Percentiles rank a stretch among this genome's conserved stretches.
Evolutionary conservation across 352 stramenopile species (phyloP).

Genomic region (Globisporangium iwayamae): DNA sequence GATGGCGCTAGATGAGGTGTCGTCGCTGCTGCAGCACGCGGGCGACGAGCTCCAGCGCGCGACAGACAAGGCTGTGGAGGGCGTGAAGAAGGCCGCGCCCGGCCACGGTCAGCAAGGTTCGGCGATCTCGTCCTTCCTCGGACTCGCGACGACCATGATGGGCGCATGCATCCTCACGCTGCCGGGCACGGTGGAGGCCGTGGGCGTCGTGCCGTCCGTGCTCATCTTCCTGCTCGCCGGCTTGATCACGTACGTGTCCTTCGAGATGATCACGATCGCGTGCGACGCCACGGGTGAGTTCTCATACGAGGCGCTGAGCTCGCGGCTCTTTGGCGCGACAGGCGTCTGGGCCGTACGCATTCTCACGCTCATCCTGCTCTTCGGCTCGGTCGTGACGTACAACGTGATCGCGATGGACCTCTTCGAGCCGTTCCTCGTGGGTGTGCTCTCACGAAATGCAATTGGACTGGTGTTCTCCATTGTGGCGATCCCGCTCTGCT

Average conservation of each 20-base stretch:
- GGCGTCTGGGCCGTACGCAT: constrained; percentile 72
- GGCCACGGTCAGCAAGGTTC: constrained; percentile 49
- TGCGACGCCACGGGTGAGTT: constrained; percentile 63
- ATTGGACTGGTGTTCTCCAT: constrained; percentile 66
- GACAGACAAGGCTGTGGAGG: constrained; percentile 1
- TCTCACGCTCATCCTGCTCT: constrained; percentile 73
- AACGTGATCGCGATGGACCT: constrained; percentile 85
- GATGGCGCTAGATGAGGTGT: constrained; percentile 28
- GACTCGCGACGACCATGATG: constrained; percentile 82
- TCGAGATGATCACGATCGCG: constrained; percentile 65
- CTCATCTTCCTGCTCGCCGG: constrained; percentile 50
- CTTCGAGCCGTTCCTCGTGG: constrained; percentile 69
- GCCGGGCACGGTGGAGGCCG: constrained; percentile 56
- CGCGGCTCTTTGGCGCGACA: constrained; percentile 56
- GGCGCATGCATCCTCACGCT: constrained; percentile 76
- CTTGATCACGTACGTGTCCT: constrained; percentile 65
- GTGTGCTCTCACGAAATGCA: constrained; percentile 48
- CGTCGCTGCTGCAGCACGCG: constrained; percentile 29
- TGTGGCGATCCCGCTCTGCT: constrained; percentile 67
- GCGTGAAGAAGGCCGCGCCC: constrained; percentile 11
- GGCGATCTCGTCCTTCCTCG: constrained; percentile 70
- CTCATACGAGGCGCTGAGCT: constrained; percentile 82
- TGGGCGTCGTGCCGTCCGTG: constrained; percentile 46
- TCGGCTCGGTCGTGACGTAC: constrained; percentile 79
- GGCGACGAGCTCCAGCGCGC: constrained; percentile 23